Percentiles rank a stretch among this genome's conserved stretches.
Conservation (phyloP, 495 filamentous ascomycete genomes). For the Penicillium parvum region DNA sequence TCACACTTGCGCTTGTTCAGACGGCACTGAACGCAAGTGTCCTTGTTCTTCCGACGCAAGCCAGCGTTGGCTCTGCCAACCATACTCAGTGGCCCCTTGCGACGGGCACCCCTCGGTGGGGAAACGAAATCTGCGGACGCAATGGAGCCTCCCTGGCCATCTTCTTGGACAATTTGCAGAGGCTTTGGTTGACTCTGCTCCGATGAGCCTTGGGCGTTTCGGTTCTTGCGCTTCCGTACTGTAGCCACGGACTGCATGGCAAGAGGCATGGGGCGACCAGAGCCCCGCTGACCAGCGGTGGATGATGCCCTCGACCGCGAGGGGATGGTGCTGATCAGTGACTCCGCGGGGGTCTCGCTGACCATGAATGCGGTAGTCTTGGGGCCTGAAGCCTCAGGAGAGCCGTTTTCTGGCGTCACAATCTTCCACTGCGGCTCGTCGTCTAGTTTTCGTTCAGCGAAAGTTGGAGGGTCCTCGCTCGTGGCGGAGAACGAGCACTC, state of each 20-base stretch:
- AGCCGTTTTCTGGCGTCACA: constrained; percentile 20
- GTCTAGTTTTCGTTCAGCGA: constrained; percentile 31
- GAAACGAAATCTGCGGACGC: constrained; percentile 48
- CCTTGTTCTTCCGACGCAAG: constrained; percentile 45
- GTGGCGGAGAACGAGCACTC: constrained; percentile 39
- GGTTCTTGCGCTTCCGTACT: constrained; percentile 42
- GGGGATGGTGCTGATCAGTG: constrained; percentile 23
- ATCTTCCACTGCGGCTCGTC: constrained; percentile 33
- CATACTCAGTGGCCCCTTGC: constrained; percentile 44
- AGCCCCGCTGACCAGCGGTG: constrained; percentile 22
- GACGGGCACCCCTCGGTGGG: constrained; percentile 43
- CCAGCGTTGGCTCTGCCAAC: constrained; percentile 44
- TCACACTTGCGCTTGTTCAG: constrained; percentile 50
- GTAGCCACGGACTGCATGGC: constrained; percentile 35
- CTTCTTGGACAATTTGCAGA: constrained; percentile 46
- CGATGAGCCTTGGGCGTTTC: constrained; percentile 25
- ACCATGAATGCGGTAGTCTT: constrained; percentile 39
- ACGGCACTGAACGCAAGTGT: constrained; percentile 47
- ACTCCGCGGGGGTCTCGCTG: constrained; percentile 34
- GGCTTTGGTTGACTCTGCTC: constrained; percentile 33
- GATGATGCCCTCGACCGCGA: constrained; percentile 27
- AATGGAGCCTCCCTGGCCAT: constrained; percentile 45
- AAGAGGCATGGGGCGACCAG: constrained; percentile 29
- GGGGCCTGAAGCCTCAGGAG: constrained; percentile 22
- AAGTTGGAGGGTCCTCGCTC: constrained; percentile 29